Conservation (phyloP, 768 basidiomycete species). For the Naganishia onofrii region DNA sequence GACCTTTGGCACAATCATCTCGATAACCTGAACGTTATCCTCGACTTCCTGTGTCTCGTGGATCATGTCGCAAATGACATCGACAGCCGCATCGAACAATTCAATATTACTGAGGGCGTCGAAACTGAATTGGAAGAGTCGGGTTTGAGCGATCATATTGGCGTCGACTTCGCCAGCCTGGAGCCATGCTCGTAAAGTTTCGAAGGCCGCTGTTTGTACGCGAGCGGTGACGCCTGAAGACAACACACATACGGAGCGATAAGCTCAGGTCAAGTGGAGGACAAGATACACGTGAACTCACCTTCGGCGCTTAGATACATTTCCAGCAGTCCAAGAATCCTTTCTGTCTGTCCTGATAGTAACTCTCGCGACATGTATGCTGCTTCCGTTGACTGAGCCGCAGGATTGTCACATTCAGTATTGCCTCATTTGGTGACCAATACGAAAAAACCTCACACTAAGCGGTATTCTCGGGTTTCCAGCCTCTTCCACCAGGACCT, state of each 20-base stretch:
- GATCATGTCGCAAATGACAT: slow-evolving; percentile 87
- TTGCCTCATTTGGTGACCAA: background rate
- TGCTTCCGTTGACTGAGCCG: slow-evolving; percentile 13
- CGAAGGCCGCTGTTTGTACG: slow-evolving; percentile 78
- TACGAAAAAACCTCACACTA: slow-evolving; percentile 61
- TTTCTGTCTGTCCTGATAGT: slow-evolving; percentile 54
- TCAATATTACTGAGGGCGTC: slow-evolving; percentile 76
- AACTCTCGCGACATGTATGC: slow-evolving; percentile 20
- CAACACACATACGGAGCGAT: background rate
- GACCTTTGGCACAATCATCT: slow-evolving; percentile 81
- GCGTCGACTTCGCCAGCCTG: slow-evolving; percentile 76
- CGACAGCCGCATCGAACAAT: slow-evolving; percentile 89
- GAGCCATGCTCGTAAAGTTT: slow-evolving; percentile 83
- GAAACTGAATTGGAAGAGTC: slow-evolving; percentile 78
- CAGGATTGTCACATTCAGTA: background rate
- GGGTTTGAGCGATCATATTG: slow-evolving; percentile 65
- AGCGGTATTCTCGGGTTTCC: slow-evolving; percentile 82
- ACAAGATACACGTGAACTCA: slow-evolving; percentile 54
- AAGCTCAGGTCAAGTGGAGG: background rate
- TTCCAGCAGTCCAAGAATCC: slow-evolving; percentile 72
- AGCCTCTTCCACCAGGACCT: slow-evolving; percentile 82
- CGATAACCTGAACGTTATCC: slow-evolving; percentile 84
- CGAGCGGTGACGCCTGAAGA: slow-evolving; percentile 69
- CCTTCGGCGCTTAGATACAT: slow-evolving; percentile 88
- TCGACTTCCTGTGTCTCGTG: slow-evolving; percentile 98